Conservation (phyloP, 805 yeast species). For the Schwanniomyces polymorphus region DNA sequence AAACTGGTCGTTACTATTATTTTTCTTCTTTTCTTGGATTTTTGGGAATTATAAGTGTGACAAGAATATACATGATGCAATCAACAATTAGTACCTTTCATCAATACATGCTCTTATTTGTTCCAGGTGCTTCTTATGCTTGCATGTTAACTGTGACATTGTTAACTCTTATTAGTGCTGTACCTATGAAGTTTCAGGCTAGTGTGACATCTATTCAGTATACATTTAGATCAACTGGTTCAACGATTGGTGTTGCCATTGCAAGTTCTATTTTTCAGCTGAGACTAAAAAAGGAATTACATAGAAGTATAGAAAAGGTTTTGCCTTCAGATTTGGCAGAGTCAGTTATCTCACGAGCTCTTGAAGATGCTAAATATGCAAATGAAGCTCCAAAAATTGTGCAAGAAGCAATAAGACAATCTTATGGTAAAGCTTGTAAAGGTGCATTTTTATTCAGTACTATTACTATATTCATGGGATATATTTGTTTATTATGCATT, state of each 20-base stretch:
- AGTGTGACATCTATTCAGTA: slow-evolving; percentile 86
- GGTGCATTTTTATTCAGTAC: slow-evolving; percentile 52
- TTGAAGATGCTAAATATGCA: slow-evolving; percentile 55
- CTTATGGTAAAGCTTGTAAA: slow-evolving; percentile 55
- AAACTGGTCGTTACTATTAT: slow-evolving; percentile 61
- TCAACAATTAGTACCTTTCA: slow-evolving; percentile 13
- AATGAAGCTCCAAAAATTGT: slow-evolving; percentile 55
- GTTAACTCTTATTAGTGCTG: slow-evolving; percentile 73
- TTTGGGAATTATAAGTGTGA: slow-evolving; percentile 47
- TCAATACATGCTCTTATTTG: slow-evolving; percentile 34
- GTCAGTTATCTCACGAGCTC: slow-evolving; percentile 49
- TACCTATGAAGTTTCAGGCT: slow-evolving; percentile 68
- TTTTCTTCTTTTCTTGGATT: slow-evolving; percentile 43
- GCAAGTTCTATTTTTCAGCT: slow-evolving; percentile 66
- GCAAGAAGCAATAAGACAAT: slow-evolving; percentile 40
- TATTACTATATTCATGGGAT: slow-evolving; percentile 37
- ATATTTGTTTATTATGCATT: slow-evolving; percentile 44
- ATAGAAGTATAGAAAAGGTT: slow-evolving; percentile 10
- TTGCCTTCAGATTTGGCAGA: slow-evolving; percentile 29
- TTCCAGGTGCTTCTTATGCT: slow-evolving; percentile 68
- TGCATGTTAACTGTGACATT: slow-evolving; percentile 67
- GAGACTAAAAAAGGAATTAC: slow-evolving; percentile 28
- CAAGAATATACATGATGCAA: slow-evolving; percentile 24
- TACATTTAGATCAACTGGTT: slow-evolving; percentile 81
- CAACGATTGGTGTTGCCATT: slow-evolving; percentile 73